Conservation (phyloP, 176 grass and related monocot species). For the Thalia dealbata region DNA sequence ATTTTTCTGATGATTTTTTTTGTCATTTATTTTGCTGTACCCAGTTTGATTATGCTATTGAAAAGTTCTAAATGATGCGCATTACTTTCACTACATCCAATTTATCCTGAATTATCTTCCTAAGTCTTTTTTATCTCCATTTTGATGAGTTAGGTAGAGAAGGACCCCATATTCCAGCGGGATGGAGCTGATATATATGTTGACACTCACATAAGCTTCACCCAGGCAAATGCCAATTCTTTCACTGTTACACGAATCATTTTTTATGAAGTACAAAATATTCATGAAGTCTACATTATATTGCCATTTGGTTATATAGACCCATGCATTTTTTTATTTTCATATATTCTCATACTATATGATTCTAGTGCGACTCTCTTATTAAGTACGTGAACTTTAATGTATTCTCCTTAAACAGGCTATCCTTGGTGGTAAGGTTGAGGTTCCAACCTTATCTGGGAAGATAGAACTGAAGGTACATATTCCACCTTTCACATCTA, state of each 20-base stretch:
- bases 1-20: not conserved
- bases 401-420: conserved; percentile 33
- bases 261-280: not conserved
- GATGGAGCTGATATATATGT: conserved; percentile 89
- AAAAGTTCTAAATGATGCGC: not conserved
- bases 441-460: conserved; percentile 69
- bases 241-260: not conserved
- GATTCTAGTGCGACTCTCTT: not conserved
- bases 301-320: conserved; percentile 5
- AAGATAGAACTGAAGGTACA: conserved; percentile 72
- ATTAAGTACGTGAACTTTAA: not conserved
- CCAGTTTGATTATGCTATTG: not conserved
- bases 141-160: conserved; percentile 52
- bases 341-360: conserved; percentile 3
- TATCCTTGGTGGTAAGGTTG: conserved; percentile 83
- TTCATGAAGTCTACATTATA: not conserved
- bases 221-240: conserved; percentile 44
- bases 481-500: conserved; percentile 12
- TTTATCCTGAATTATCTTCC: conserved; percentile 13
- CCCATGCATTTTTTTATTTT: not conserved
- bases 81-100: conserved; percentile 5
- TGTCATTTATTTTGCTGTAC: not conserved
- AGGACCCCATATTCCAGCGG: conserved; percentile 62
- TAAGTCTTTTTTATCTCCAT: conserved; percentile 21
- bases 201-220: conserved; percentile 70